Base-by-base conservation (phyloP, 1,284 basidiomycete genomes). In the Apiotrichum mycotoxinovorans region DNA sequence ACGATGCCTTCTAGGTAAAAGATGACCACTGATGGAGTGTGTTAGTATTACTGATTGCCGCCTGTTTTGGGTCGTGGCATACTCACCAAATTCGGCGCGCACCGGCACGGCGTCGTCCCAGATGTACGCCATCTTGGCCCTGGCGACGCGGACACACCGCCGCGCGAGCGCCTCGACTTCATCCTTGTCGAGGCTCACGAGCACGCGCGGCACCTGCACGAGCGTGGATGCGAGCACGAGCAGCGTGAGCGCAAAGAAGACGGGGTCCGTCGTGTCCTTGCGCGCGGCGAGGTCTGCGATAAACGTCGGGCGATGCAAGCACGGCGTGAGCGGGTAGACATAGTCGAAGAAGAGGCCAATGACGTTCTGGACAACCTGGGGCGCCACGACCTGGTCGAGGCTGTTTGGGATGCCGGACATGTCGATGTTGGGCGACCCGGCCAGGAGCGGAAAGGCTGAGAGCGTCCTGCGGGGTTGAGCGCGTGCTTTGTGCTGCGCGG, bases 331-430 rank as follows among this genome's bases (percentile, higher is more conserved):
- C 1, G 68, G 69, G 44, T 68, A 72, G 22, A 74, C 72, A 54
- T 70, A 71, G 54, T 73, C 67, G 56, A 74, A 74, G 64, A 74
- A 74, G 1, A 72, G 49, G 42, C 58, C 57, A 46, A 74, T 66
- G 50, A 74, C 64, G n/a, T 59, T 68, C 33, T 71, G 64, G 22
- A 73, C 67, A 14, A 68, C 62, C 3, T 50, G 38, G 3, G 58
- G 61, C 2, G 70, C 49, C 1, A 68, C 64, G 15, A 72, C 67
- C 42, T 69, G 64, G 48, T 74, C 71, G 12, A 74, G 61, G 30
- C 66, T 70, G 15, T 63, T 62, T 2, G 66, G 68, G 7, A 66
- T 41, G 12, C 45, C 18, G 0, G 54, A 17, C 40, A 52, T 51
- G 46, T 58, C 57, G 26, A 55, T 40, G 22, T 43, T 53, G 3